A percentile compares a stretch with the other conserved stretches of the same genome.
Conservation (phyloP, 257 asterid species). For the Solanum rostratum region DNA sequence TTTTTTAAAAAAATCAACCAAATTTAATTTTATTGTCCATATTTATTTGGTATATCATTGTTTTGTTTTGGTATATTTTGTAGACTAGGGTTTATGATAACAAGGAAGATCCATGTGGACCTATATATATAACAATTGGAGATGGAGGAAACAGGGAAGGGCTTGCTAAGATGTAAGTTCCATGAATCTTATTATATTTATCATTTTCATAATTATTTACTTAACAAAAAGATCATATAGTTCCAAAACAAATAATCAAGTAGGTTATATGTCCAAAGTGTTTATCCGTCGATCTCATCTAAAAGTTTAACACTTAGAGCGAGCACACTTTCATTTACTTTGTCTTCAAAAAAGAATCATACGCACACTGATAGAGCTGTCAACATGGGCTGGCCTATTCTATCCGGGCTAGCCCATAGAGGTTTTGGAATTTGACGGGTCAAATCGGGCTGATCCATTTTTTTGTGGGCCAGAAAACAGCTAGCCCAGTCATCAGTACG, state of each 20-base stretch:
- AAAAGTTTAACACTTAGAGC: not conserved
- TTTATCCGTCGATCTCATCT: not conserved
- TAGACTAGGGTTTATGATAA: conserved; percentile 68
- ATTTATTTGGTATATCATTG: not conserved
- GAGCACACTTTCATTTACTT: not conserved
- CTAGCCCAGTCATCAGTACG: too few relatives aligned
- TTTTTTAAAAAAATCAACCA: not conserved
- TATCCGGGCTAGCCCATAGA: too few relatives aligned
- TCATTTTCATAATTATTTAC: not conserved
- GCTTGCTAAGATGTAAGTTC: conserved; percentile 58
- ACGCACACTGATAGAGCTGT: too few relatives aligned
- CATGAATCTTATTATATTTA: not conserved
- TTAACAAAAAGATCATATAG: not conserved
- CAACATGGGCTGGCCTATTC: too few relatives aligned
- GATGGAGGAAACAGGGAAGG: conserved; percentile 97
- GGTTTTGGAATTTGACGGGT: too few relatives aligned
- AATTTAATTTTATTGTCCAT: too few relatives aligned
- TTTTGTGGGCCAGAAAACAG: too few relatives aligned
- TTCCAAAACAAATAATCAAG: not conserved
- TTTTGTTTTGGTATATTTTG: not conserved
- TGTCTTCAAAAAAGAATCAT: not conserved
- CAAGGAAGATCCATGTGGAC: conserved; percentile 58
- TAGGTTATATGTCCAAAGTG: not conserved
- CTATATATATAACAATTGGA: conserved; percentile 63
- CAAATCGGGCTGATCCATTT: too few relatives aligned